phyloP scores from a whole-genome alignment of 1,284 basidiomycete genomes.

The Irpex sp. region DNA sequence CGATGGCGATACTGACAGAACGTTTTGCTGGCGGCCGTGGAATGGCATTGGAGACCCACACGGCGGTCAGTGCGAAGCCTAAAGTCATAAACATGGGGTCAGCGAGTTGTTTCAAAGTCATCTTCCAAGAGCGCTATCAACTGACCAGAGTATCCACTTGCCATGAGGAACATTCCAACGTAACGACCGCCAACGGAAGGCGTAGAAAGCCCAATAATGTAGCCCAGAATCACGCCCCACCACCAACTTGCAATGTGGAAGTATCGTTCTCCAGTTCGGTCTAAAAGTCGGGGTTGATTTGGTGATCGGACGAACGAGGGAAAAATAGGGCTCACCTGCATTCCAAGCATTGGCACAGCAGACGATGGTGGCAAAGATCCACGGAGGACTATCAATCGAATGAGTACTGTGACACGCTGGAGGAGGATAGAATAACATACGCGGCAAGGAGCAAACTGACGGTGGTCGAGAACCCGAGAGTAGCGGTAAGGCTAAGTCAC shows the following conservation, averaged over 20 bases:
- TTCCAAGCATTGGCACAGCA: constrained; percentile 62
- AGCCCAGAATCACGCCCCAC: constrained; percentile 60
- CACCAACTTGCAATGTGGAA: constrained; percentile 59
- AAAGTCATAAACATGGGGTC: background rate
- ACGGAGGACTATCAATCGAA: constrained; percentile 47
- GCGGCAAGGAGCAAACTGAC: constrained; percentile 55
- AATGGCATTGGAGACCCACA: constrained; percentile 60
- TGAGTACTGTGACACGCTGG: background rate
- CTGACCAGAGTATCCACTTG: constrained; percentile 47
- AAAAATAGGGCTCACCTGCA: constrained; percentile 38
- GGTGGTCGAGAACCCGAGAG: constrained; percentile 59
- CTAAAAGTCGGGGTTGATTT: constrained; percentile 22
- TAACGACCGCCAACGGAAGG: constrained; percentile 52
- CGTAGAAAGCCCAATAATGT: constrained; percentile 55
- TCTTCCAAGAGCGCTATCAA: background rate
- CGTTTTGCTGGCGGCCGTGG: constrained; percentile 60
- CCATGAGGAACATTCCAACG: constrained; percentile 62
- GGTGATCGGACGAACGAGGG: background rate
- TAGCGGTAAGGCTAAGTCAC: constrained; percentile 47
- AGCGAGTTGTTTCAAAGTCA: too few relatives aligned
- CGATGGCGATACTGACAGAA: constrained; percentile 39
- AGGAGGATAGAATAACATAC: constrained; percentile 38
- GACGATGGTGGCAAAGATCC: constrained; percentile 51
- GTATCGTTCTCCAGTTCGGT: constrained; percentile 59
- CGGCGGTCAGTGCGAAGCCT: constrained; percentile 55